Base-by-base conservation (phyloP, 352 stramenopile genomes). In the Globisporangium mamillatum region DNA sequence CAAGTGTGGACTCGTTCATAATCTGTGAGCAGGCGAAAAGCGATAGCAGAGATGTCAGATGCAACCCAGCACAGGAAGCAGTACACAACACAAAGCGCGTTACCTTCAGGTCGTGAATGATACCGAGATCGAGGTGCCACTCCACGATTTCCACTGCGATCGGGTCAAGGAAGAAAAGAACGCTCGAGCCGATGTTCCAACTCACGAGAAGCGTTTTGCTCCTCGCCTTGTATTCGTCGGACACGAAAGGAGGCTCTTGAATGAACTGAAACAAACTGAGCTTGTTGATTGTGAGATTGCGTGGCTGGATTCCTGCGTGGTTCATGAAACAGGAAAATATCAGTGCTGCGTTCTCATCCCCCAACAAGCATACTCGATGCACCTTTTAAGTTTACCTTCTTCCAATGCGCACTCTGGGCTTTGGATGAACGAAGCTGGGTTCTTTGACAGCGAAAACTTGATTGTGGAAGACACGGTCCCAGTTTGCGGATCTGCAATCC, bases 81-180 rank as follows among this genome's bases (percentile, higher is more conserved):
- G 32, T 38, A 58, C 6, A 58, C 18, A 46, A 60, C 4, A 27
- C 24, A 20, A 25, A 63, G 5, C 38, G 25, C 18, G 60, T 34
- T 72, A 93, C 88, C 80, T 94, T 93, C 24, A 95, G 71, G 63
- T 96, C 89, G 53, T 94, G 87, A 34, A 96, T 92, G 10, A 88
- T 81, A 18, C 89, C 89, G 50, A 96, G 75, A 73, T 96, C 89
- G 34, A 96, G 67, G 69, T 96, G 89, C 86, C 89, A 95, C 63
- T 96, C 89, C 6, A 94, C 83, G 38, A 96, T 92, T 70, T 96
- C 86, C 2, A 95, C 86, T 0, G 80, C 83, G 55, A 89, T 84
- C 3, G 89, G 89, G 44, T 96, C 87, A 20, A 96, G 64, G 55
- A 96, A 90, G 66, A 96, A 94, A 3, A 96, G 46, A 7, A 93